phyloP scores from a whole-genome alignment of 345 rosid species.

The Orychophragmus violaceus region DNA sequence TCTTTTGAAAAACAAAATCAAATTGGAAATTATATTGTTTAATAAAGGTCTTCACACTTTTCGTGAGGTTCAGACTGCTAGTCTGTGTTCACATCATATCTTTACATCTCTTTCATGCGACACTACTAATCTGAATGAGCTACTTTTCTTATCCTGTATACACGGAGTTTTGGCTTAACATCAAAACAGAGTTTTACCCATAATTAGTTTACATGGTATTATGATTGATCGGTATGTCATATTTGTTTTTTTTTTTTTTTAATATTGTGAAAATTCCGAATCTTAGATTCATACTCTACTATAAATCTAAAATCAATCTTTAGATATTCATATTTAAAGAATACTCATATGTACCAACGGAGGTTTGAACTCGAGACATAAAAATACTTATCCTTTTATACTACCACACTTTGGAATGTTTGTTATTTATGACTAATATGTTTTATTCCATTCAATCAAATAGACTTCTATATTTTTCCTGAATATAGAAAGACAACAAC shows the following conservation, averaged over 20 bases:
- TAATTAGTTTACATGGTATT: background rate
- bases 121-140: background rate
- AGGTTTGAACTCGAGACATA: too few relatives aligned
- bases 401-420: too few relatives aligned
- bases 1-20: background rate
- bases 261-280: too few relatives aligned
- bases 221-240: too few relatives aligned
- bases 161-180: background rate
- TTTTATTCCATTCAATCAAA: too few relatives aligned
- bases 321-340: too few relatives aligned
- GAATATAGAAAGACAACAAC: too few relatives aligned
- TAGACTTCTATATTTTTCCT: background rate
- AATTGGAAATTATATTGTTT: background rate
- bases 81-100: background rate
- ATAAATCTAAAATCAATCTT: too few relatives aligned
- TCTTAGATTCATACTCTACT: too few relatives aligned
- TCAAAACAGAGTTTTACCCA: background rate
- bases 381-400: too few relatives aligned
- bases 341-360: too few relatives aligned
- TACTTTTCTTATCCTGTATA: background rate
- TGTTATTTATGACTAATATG: background rate
- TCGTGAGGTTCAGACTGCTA: background rate
- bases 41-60: background rate
- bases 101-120: background rate
- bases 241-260: too few relatives aligned